These are phyloP conservation scores for Ophiostoma australiae DNA, from an alignment of 2,329 filamentous ascomycete species.

Conservation along the genomic window DNA sequence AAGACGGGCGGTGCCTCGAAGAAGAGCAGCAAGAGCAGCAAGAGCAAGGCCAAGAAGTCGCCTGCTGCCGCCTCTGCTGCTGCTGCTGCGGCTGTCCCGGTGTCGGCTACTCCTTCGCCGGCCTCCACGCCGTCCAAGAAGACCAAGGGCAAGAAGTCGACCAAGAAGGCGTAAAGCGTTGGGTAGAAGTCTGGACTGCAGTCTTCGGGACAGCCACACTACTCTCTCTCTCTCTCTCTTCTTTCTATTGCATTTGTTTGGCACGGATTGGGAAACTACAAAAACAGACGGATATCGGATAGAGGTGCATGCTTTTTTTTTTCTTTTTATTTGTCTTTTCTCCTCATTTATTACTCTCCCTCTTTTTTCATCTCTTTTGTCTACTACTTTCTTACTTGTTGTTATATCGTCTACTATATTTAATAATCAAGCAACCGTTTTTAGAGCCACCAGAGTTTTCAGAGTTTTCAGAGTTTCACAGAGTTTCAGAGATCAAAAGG, in stretches of 20 bases:
- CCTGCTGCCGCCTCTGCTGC: background rate
- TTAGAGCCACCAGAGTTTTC: background rate
- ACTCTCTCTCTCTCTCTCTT: background rate
- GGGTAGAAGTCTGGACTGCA: background rate
- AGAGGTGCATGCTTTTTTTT: background rate
- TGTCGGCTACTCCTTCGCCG: background rate
- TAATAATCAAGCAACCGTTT: background rate
- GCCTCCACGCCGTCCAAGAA: constrained; percentile 19
- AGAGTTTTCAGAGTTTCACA: no score
- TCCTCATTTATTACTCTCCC: constrained; percentile 8
- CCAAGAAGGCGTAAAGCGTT: constrained; percentile 19
- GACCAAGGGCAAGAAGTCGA: constrained; percentile 21
- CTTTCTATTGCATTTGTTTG: background rate
- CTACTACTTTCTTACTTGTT: background rate
- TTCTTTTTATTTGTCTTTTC: background rate
- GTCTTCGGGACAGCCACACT: no score
- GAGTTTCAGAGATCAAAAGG: no score
- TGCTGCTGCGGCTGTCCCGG: background rate
- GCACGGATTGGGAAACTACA: background rate
- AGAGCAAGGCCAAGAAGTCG: constrained; percentile 9
- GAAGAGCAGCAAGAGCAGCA: constrained; percentile 26
- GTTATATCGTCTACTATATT: constrained; percentile 1
- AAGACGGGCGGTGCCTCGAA: constrained; percentile 24
- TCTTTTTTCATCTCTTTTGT: constrained; percentile 12
- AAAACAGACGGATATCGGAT: constrained; percentile 15